Conservation (phyloP, 768 basidiomycete genomes). For the Tylopilus plumbeoviolaceoides region DNA sequence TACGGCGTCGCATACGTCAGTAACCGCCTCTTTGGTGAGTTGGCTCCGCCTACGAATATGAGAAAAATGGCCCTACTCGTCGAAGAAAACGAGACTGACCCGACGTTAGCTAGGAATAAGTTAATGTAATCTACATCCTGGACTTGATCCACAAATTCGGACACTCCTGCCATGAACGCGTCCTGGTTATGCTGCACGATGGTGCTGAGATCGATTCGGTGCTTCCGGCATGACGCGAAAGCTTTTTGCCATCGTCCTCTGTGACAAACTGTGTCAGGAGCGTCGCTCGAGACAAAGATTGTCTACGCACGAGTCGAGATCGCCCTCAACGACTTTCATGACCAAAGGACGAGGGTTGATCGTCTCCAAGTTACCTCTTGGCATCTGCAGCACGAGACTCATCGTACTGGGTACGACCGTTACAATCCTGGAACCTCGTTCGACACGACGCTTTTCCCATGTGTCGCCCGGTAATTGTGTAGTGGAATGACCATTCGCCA, state of each 20-base stretch:
- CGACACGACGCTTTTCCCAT: slow-evolving; percentile 77
- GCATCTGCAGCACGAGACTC: slow-evolving; percentile 95
- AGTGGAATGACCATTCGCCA: slow-evolving; percentile 21
- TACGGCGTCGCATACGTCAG: slow-evolving; percentile 72
- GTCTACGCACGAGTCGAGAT: slow-evolving; percentile 54
- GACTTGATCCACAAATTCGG: slow-evolving; percentile 78
- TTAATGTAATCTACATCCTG: slow-evolving; percentile 90
- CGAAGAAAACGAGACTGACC: slow-evolving; percentile 44
- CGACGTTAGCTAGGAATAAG: slow-evolving; percentile 81
- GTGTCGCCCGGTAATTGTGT: slow-evolving; percentile 14
- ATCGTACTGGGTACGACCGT: slow-evolving; percentile 83
- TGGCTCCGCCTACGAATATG: slow-evolving; percentile 49
- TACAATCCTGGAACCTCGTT: slow-evolving; percentile 88
- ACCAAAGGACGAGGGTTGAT: slow-evolving; percentile 91
- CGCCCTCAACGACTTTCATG: slow-evolving; percentile 73
- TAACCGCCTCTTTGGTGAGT: slow-evolving; percentile 54
- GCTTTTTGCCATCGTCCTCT: slow-evolving; percentile 83
- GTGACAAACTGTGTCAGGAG: not conserved
- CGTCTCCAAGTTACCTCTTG: slow-evolving; percentile 93
- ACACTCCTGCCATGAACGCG: slow-evolving; percentile 58
- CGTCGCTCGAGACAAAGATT: not conserved
- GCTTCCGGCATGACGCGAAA: slow-evolving; percentile 87
- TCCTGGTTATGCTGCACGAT: slow-evolving; percentile 79
- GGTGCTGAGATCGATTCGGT: slow-evolving; percentile 86
- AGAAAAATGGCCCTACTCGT: slow-evolving; percentile 1